These are phyloP conservation scores for Diaporthe eres DNA, from an alignment of 2,329 filamentous ascomycete species.

Conservation along the genomic window DNA sequence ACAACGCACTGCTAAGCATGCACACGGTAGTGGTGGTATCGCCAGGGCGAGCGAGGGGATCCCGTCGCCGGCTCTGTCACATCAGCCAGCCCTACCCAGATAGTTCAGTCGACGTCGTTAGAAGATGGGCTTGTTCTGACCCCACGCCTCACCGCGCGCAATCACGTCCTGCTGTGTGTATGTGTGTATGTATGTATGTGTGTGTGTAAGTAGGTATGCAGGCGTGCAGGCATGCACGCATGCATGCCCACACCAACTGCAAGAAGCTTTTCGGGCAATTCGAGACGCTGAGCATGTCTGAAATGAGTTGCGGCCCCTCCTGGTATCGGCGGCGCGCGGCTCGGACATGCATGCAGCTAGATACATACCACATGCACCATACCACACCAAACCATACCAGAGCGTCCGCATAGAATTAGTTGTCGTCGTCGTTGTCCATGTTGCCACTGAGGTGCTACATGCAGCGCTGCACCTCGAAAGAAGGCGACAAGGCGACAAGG, in stretches of 20 bases:
- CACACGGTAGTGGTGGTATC: background rate
- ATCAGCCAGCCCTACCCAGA: background rate
- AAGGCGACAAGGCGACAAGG: conserved; percentile 23
- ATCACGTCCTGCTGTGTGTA: background rate
- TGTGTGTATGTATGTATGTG: background rate
- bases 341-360: conserved; percentile 25
- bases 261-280: conserved; percentile 8
- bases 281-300: conserved; percentile 23
- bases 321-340: conserved; percentile 29
- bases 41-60: background rate
- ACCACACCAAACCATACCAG: conserved; percentile 1
- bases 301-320: conserved; percentile 30
- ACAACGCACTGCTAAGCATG: background rate
- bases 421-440: background rate
- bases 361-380: conserved; percentile 10
- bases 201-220: background rate
- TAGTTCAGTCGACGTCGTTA: background rate
- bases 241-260: conserved; percentile 11
- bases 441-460: background rate
- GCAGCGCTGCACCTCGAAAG: conserved; percentile 2
- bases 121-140: background rate
- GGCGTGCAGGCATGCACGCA: background rate
- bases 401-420: background rate
- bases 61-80: conserved; percentile 7
- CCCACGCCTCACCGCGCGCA: conserved; percentile 30